Conservation (phyloP, 768 basidiomycete genomes). For the Calocybe gangraenosa region DNA sequence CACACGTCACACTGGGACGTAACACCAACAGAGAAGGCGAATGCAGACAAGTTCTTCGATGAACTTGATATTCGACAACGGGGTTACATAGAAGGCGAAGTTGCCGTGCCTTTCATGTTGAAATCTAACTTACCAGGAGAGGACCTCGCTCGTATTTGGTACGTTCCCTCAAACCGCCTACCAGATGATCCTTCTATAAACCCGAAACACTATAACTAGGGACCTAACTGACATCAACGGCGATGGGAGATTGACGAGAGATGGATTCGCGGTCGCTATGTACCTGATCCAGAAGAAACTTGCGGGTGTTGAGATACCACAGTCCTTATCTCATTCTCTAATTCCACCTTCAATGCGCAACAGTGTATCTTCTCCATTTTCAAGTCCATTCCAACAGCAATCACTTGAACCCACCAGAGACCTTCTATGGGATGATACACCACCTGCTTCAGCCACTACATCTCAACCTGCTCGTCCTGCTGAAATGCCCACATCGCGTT, state of each 20-base stretch:
- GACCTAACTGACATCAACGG: slow-evolving; percentile 89
- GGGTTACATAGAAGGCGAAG: slow-evolving; percentile 88
- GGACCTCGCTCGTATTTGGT: slow-evolving; percentile 91
- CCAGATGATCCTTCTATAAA: slow-evolving; percentile 5
- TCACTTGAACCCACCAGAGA: slow-evolving; percentile 40
- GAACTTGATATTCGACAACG: slow-evolving; percentile 68
- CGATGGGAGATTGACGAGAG: slow-evolving; percentile 81
- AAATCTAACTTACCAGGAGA: slow-evolving; percentile 82
- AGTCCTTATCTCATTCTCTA: slow-evolving; percentile 63
- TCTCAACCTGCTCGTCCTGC: slow-evolving; percentile 35
- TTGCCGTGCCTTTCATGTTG: slow-evolving; percentile 94
- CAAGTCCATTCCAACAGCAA: slow-evolving; percentile 34
- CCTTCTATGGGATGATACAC: slow-evolving; percentile 54
- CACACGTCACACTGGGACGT: slow-evolving; percentile 70
- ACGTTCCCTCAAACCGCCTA: slow-evolving; percentile 21
- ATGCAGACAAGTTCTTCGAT: slow-evolving; percentile 76
- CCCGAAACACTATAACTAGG: slow-evolving; percentile 41
- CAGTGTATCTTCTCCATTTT: slow-evolving; percentile 34
- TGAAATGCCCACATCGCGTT: slow-evolving; percentile 19
- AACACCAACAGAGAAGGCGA: slow-evolving; percentile 71
- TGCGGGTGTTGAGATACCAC: slow-evolving; percentile 72
- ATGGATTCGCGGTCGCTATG: slow-evolving; percentile 95
- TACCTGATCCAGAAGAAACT: slow-evolving; percentile 88
- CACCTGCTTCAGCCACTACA: slow-evolving; percentile 39
- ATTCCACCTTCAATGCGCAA: slow-evolving; percentile 79